Base-by-base conservation (phyloP, 306 rosid genomes). In the Fagus sylvatica region DNA sequence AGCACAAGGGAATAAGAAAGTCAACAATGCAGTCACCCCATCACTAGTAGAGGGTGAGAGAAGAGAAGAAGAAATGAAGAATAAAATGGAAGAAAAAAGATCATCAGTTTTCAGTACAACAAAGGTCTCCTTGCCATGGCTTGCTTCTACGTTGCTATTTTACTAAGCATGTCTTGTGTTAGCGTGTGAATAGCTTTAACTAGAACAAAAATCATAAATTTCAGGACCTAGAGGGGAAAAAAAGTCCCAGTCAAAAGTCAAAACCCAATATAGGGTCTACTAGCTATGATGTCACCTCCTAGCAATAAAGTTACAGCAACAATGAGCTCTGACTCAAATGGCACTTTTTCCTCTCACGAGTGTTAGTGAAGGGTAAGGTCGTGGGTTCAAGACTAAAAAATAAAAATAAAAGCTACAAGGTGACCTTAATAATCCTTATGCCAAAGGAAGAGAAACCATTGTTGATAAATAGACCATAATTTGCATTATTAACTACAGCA, bases 91-190 rank as follows among this genome's bases (percentile, higher is more conserved):
- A 34, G 36, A 30, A 64, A 13, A 51, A 64, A 3, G 7, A 76
- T 6, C 9, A 19, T 67, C 60, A 78, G 62, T 70, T 84, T 66
- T 71, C 78, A 34, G 19, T 46, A 13, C 17, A 78, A 53, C 13
- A 64, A 12, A 37, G 42, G 42, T 41, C 13, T 53, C 32, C 48
- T 13, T 36, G 34, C 64, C 55, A 19, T 30, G 13, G 15, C 41
- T 34, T 2, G 42, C 33, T 36, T 40, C 8, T 11, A 37, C 34
- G 75, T 53, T 32, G 43, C 49, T 54, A 7, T 53, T 72, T 53
- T 28, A 16, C 1, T 34, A 72, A 72, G 32, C 48, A 72, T 15
- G 15, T 37, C 40, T 33, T 10, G 28, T 28, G 46, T 36, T 30
- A 53, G 48, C 49, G 17, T 53, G 48, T 6, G 16, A 53, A 36